These are phyloP conservation scores for Colletotrichum sp. DNA, from an alignment of 2,329 filamentous ascomycete species.

Conservation along the genomic window DNA sequence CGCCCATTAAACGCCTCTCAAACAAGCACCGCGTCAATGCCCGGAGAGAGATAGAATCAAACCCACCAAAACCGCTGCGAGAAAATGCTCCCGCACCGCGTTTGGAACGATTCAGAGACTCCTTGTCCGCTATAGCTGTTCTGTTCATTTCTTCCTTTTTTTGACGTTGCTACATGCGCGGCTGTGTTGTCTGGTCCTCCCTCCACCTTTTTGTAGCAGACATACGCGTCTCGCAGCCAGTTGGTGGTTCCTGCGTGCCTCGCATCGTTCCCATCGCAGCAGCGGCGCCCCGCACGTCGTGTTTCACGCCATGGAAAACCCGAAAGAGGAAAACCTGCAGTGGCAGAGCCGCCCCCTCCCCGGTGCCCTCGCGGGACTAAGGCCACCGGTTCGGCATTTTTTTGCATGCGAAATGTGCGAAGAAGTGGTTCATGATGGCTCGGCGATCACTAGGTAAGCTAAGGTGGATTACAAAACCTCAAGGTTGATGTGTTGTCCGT, in stretches of 20 bases:
- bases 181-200: background rate
- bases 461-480: background rate
- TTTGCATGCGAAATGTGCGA: background rate
- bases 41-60: background rate
- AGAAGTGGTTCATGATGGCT: background rate
- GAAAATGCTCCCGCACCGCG: background rate
- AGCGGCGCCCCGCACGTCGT: background rate
- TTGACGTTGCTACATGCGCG: background rate
- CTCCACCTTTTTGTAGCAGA: background rate
- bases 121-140: background rate
- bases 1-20: background rate
- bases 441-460: background rate
- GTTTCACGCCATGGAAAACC: conserved; percentile 8
- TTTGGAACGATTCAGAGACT: background rate
- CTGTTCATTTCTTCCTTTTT: background rate
- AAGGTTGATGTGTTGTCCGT: background rate
- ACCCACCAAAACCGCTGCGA: background rate
- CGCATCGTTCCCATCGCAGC: background rate
- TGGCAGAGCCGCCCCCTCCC: background rate
- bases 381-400: background rate
- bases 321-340: background rate
- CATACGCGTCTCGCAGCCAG: background rate
- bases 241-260: background rate
- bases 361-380: background rate
- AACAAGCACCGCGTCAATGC: background rate